Evolutionary conservation across 2,329 filamentous ascomycete genomes (phyloP).

Genomic region (Aspergillus niger): DNA sequence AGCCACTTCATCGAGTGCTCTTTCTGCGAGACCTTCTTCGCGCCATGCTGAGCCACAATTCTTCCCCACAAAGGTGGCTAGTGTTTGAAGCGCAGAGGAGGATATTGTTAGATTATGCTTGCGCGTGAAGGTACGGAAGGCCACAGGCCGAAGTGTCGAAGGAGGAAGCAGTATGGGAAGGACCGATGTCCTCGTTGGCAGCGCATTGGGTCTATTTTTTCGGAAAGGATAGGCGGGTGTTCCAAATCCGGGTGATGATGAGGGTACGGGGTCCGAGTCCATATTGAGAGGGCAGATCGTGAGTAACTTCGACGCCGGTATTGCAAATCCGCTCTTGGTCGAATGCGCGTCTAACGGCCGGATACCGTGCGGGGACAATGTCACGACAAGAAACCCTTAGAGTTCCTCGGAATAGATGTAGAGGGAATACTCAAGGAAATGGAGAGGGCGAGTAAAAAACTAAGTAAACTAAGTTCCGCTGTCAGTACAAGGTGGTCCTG

Average conservation of each 20-base stretch:
- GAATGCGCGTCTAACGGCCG: too few relatives aligned
- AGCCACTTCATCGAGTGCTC: slow-evolving; percentile 87
- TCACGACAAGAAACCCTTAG: background rate
- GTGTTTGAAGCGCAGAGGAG: slow-evolving; percentile 77
- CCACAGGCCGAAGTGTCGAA: slow-evolving; percentile 81
- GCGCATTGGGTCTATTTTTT: slow-evolving; percentile 41
- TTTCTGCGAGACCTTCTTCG: slow-evolving; percentile 90
- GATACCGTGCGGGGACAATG: too few relatives aligned
- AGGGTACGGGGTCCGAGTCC: slow-evolving; percentile 67
- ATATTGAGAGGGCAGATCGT: slow-evolving; percentile 16
- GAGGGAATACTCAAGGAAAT: background rate
- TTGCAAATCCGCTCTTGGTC: background rate
- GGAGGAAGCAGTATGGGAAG: slow-evolving; percentile 88
- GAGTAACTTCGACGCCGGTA: background rate
- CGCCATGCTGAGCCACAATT: slow-evolving; percentile 96
- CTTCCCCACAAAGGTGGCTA: slow-evolving; percentile 87
- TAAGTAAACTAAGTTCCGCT: background rate
- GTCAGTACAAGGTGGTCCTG: background rate
- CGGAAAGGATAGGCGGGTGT: slow-evolving; percentile 77
- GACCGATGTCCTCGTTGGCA: slow-evolving; percentile 64
- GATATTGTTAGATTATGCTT: slow-evolving; percentile 94
- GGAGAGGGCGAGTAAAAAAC: background rate
- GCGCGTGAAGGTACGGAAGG: slow-evolving; percentile 94
- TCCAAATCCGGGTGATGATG: slow-evolving; percentile 86
- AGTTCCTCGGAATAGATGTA: background rate